phyloP scores from a whole-genome alignment of 108 stramenopile genomes.

The Skeletonema tropicum region DNA sequence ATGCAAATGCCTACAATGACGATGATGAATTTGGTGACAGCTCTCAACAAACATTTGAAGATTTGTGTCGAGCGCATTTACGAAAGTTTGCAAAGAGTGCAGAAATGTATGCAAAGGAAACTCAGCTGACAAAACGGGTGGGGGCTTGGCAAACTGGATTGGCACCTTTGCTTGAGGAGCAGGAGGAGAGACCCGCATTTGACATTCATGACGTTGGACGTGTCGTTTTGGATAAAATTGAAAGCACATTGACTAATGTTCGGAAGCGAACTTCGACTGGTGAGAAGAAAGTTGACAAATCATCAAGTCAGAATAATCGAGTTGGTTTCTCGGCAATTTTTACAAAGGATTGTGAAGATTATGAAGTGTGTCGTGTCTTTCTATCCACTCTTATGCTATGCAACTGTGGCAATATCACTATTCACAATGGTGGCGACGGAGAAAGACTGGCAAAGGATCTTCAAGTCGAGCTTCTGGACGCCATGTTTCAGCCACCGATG shows the following conservation, averaged over 20 bases:
- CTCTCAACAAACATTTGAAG: conserved; percentile 85
- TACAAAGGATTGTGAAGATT: conserved; percentile 52
- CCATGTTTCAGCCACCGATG: conserved; percentile 70
- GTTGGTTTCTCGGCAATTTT: conserved; percentile 25
- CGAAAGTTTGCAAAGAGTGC: conserved; percentile 89
- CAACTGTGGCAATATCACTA: conserved; percentile 86
- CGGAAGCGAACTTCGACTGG: conserved; percentile 37
- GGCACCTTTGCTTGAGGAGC: conserved; percentile 86
- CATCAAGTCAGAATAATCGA: conserved; percentile 34
- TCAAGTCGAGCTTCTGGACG: conserved; percentile 65
- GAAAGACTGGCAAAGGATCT: conserved; percentile 53
- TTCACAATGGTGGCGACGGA: conserved; percentile 61
- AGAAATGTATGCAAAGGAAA: conserved; percentile 89
- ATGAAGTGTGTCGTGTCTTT: conserved; percentile 96
- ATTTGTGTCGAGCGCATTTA: conserved; percentile 90
- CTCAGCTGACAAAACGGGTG: conserved; percentile 89
- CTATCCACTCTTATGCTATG: conserved; percentile 94
- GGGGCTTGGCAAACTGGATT: conserved; percentile 87
- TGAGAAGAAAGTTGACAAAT: conserved; percentile 37
- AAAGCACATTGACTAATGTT: conserved; percentile 22
- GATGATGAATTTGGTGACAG: conserved; percentile 46
- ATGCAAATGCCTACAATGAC: conserved; percentile 50
- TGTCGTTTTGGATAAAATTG: conserved; percentile 53
- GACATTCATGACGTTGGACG: conserved; percentile 91
- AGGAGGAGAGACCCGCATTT: conserved; percentile 86